Conservation (phyloP, 2,329 filamentous ascomycete genomes). For the Monosporascus sp. region DNA sequence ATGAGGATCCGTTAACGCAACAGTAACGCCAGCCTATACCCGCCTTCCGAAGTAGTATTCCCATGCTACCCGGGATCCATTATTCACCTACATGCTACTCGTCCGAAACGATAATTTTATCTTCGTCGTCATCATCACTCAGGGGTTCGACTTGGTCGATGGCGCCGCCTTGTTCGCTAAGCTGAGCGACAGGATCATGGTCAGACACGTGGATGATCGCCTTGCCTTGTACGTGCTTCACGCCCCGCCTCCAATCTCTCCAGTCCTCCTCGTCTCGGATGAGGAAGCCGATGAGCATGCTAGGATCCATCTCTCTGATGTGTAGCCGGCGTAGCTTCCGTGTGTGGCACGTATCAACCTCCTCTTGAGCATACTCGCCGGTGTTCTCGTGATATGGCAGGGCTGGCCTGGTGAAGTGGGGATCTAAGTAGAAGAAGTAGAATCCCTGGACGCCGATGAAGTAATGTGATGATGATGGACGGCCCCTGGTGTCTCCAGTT, state of each 20-base stretch:
- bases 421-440: constrained; percentile 90
- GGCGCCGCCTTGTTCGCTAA: constrained; percentile 61
- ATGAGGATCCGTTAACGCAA: not conserved
- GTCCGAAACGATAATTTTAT: constrained; percentile 2
- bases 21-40: not conserved
- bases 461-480: constrained; percentile 77
- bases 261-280: constrained; percentile 81
- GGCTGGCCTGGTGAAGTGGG: constrained; percentile 75
- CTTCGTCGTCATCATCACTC: constrained; percentile 60
- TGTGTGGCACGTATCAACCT: constrained; percentile 82
- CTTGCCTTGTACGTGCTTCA: constrained; percentile 73
- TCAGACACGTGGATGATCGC: constrained; percentile 80
- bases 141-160: constrained; percentile 87
- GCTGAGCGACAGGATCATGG: constrained; percentile 54
- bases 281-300: constrained; percentile 93
- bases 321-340: constrained; percentile 75
- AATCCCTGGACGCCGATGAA: constrained; percentile 60
- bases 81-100: not conserved
- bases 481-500: constrained; percentile 54
- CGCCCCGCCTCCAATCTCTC: constrained; percentile 70
- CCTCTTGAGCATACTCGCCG: constrained; percentile 59
- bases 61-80: not conserved
- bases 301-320: constrained; percentile 91
- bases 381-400: constrained; percentile 58
- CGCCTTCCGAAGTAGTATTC: not conserved